Evolutionary conservation across 768 basidiomycete genomes (phyloP).

Genomic region (Rhizopogon vulgaris): DNA sequence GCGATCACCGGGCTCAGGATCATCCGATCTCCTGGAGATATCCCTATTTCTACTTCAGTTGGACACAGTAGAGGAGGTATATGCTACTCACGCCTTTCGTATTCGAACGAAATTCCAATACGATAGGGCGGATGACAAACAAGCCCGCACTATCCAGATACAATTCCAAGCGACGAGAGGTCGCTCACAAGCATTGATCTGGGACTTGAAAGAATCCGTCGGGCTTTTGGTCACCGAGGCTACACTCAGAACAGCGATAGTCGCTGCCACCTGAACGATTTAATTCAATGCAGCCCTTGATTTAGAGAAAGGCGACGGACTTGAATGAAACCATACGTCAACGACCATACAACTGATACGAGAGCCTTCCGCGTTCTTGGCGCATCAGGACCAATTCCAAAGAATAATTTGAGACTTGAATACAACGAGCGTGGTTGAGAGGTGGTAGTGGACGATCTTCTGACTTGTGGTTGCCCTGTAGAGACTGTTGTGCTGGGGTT

Average conservation of each 20-base stretch:
- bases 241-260: conserved; percentile 44
- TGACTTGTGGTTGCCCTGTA: not conserved
- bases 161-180: conserved; percentile 65
- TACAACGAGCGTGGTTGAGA: conserved; percentile 11
- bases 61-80: not conserved
- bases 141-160: conserved; percentile 54
- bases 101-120: conserved; percentile 48
- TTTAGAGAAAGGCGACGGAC: conserved; percentile 26
- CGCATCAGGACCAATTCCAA: conserved; percentile 52
- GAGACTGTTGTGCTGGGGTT: not conserved
- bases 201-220: conserved; percentile 31
- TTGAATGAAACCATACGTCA: conserved; percentile 48
- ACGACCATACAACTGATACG: conserved; percentile 45
- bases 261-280: conserved; percentile 38
- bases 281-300: conserved; percentile 7
- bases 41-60: conserved; percentile 12
- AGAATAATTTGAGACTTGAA: conserved; percentile 27
- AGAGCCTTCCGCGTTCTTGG: conserved; percentile 46
- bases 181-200: conserved; percentile 58
- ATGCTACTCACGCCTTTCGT: conserved; percentile 27
- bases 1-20: conserved; percentile 20
- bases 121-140: conserved; percentile 41
- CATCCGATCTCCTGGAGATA: conserved; percentile 15
- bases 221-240: conserved; percentile 45
- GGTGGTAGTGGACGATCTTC: not conserved